Evolutionary conservation across 208 protist species (phyloP).

Genomic region (Blastocrithidia nonstop): DNA sequence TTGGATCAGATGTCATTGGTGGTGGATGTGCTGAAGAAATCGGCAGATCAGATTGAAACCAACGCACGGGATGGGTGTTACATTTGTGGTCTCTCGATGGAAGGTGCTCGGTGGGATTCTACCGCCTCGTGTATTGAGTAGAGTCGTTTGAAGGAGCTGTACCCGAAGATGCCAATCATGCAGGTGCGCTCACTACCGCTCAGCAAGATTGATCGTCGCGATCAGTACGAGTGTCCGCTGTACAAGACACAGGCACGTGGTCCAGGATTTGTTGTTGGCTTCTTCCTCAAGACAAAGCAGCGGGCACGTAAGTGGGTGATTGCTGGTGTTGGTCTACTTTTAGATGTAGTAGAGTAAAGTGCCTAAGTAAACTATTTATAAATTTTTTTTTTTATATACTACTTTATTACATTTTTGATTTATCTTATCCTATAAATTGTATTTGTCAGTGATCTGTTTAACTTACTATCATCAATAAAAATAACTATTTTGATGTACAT

Average conservation of each 20-base stretch:
- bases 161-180: slow-evolving; percentile 91
- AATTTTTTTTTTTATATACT: slow-evolving; percentile 12
- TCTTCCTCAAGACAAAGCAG: slow-evolving; percentile 92
- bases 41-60: slow-evolving; percentile 86
- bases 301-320: slow-evolving; percentile 93
- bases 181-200: slow-evolving; percentile 83
- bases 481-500: no score
- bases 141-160: slow-evolving; percentile 88
- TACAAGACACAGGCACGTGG: slow-evolving; percentile 94
- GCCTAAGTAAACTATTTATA: slow-evolving; percentile 2
- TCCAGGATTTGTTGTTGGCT: slow-evolving; percentile 91
- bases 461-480: neutral
- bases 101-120: slow-evolving; percentile 95
- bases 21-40: slow-evolving; percentile 93
- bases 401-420: slow-evolving; percentile 3
- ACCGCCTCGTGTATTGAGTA: slow-evolving; percentile 82
- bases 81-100: slow-evolving; percentile 92
- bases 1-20: slow-evolving; percentile 93
- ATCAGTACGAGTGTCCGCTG: slow-evolving; percentile 95
- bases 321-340: slow-evolving; percentile 91
- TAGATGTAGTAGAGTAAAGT: slow-evolving; percentile 88
- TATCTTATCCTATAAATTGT: slow-evolving; percentile 2
- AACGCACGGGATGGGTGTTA: slow-evolving; percentile 95
- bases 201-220: slow-evolving; percentile 84
- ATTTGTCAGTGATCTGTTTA: neutral